Percentiles rank a stretch among this genome's conserved stretches.
These are phyloP conservation scores for Rhizodiscina lignyota DNA, from an alignment of 495 filamentous ascomycete genomes.

Conservation along the genomic window DNA sequence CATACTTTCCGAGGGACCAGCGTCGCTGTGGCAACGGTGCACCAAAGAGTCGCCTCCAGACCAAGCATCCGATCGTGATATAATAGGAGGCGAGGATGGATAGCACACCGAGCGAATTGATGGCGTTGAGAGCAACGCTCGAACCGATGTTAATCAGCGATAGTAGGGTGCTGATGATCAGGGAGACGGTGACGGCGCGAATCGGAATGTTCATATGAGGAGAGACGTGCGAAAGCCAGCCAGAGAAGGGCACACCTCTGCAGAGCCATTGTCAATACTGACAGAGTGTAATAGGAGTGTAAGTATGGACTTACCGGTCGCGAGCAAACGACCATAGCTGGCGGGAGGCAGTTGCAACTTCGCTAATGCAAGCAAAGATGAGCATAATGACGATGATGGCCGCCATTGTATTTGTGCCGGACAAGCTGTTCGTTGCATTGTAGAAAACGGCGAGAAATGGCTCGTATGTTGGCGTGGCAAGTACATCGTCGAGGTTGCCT, in stretches of 20 bases:
- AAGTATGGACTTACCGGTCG: too few species aligned
- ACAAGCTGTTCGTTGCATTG: background rate
- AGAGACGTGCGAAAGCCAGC: too few species aligned
- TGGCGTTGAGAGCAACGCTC: slow-evolving; percentile 16
- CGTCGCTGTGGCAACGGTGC: slow-evolving; percentile 16
- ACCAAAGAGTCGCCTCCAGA: slow-evolving; percentile 13
- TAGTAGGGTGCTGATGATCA: slow-evolving; percentile 10
- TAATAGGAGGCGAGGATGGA: slow-evolving; percentile 19
- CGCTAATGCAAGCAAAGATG: background rate
- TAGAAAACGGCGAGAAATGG: slow-evolving; percentile 14
- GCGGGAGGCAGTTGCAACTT: slow-evolving; percentile 13
- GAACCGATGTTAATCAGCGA: slow-evolving; percentile 19
- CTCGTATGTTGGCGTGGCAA: slow-evolving; percentile 8
- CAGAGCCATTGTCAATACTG: too few species aligned
- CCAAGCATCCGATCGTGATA: slow-evolving; percentile 19
- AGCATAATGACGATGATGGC: slow-evolving; percentile 2
- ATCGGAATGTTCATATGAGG: slow-evolving; percentile 8
- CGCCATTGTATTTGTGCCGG: slow-evolving; percentile 3
- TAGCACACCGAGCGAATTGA: slow-evolving; percentile 5
- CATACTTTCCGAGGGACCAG: slow-evolving; percentile 18
- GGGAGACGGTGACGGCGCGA: slow-evolving; percentile 16
- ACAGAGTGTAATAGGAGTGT: too few species aligned
- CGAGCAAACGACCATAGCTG: slow-evolving; percentile 14
- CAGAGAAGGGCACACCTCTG: too few species aligned
- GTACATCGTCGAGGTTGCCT: slow-evolving; percentile 10